Base-by-base conservation (phyloP, 768 basidiomycete genomes). In the Boletus subparvulus region DNA sequence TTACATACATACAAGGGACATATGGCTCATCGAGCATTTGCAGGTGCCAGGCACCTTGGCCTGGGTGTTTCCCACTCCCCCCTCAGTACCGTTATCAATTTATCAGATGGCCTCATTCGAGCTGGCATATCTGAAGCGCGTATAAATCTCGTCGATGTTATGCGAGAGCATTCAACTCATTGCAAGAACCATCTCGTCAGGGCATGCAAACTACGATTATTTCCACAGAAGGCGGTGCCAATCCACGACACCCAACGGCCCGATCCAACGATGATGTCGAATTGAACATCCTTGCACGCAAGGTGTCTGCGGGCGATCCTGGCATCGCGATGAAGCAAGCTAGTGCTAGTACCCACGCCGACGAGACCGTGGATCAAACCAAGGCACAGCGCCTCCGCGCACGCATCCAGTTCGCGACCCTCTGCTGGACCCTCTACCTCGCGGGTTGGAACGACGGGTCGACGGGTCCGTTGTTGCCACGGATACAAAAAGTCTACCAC, bases 391-490 rank as follows among this genome's bases (percentile, higher is more conserved):
- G 51, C 10, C 48, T 62, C 19, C 71, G 55, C 6, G 63, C 55
- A 11, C 61, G 54, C 3, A 58, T 74, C n/a, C 76, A 77, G 39
- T 70, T 75, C 41, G 58, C 49, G 10, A 61, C 72, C 1, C 64
- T 77, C 2, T 77, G 73, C 57, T 75, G 65, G 63, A 64, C 67
- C 40, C 13, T 75, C 13, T 77, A 72, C 48, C 55, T 77, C 19
- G 55, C 64, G 0, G 75, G 75, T 10, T 77, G 75, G 73, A 75
- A 75, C 55, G 75, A 77, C 53, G 77, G 65, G 9, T 65, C 72
- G 21, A 73, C 69, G 21, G 75, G 75, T 30, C 77, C 75, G 21
- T 50, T 77, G 45, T 59, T 77, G 14, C 75, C 77, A 7, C 64
- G 72, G 6, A 76, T 77, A 37, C 77, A 71, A 52, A 61, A 61